These are phyloP conservation scores for Ogataea haglerorum DNA, from an alignment of 805 yeast species.

Conservation along the genomic window DNA sequence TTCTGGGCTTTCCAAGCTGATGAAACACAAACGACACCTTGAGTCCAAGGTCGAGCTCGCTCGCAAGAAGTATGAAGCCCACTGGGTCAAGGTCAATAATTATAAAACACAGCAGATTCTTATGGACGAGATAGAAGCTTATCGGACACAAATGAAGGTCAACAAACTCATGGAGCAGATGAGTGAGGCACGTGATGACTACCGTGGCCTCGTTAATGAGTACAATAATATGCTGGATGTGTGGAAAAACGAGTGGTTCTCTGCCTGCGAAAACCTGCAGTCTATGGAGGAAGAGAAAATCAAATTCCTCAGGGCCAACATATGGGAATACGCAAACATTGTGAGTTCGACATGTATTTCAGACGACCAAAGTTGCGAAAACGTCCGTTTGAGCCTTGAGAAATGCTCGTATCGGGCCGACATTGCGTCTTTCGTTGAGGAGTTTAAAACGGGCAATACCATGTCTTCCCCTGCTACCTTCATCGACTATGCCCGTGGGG, in stretches of 20 bases:
- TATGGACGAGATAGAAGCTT: slow-evolving; percentile 71
- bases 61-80: slow-evolving; percentile 51
- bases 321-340: slow-evolving; percentile 77
- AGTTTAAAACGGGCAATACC: slow-evolving; percentile 62
- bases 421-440: slow-evolving; percentile 48
- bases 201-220: slow-evolving; percentile 50
- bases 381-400: slow-evolving; percentile 63
- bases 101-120: slow-evolving; percentile 60
- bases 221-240: slow-evolving; percentile 55
- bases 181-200: slow-evolving; percentile 47
- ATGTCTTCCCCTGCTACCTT: slow-evolving; percentile 59
- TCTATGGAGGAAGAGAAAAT: slow-evolving; percentile 69
- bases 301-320: slow-evolving; percentile 61
- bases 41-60: slow-evolving; percentile 36
- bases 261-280: slow-evolving; percentile 60
- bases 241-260: slow-evolving; percentile 73
- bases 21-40: slow-evolving; percentile 41
- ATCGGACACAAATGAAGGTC: slow-evolving; percentile 53
- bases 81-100: slow-evolving; percentile 56
- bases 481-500: slow-evolving; percentile 49
- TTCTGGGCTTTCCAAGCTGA: slow-evolving; percentile 51
- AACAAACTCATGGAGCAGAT: slow-evolving; percentile 44
- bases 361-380: slow-evolving; percentile 74
- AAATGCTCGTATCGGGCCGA: slow-evolving; percentile 62
- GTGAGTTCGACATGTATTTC: slow-evolving; percentile 73